These are phyloP conservation scores for Polytrichum formosum DNA, from an alignment of 225 moss, liverwort and hornwort species.

Conservation along the genomic window DNA sequence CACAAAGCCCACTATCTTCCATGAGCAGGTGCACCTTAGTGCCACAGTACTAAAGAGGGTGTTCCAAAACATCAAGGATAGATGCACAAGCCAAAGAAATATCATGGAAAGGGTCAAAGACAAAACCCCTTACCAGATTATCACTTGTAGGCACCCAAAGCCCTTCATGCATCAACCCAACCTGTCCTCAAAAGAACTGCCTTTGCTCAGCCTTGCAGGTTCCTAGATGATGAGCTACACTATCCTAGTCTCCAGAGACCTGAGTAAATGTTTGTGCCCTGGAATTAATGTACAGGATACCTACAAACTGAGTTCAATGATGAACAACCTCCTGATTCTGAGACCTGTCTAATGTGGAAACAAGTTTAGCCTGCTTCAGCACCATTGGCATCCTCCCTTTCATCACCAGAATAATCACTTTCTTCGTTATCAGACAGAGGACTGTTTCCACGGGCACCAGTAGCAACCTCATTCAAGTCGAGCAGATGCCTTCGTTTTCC, in stretches of 20 bases:
- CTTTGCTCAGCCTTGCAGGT: slow-evolving; percentile 15
- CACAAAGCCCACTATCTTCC: slow-evolving; percentile 15
- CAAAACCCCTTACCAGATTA: slow-evolving; percentile 4
- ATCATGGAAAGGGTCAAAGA: slow-evolving; percentile 5
- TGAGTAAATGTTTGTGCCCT: slow-evolving; percentile 22
- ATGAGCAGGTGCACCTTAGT: slow-evolving; percentile 12
- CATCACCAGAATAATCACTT: slow-evolving; percentile 64
- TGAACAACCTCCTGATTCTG: slow-evolving; percentile 11
- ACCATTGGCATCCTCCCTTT: slow-evolving; percentile 44
- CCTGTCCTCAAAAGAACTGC: slow-evolving; percentile 14
- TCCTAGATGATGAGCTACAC: slow-evolving; percentile 7
- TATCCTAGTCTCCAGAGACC: slow-evolving; percentile 16
- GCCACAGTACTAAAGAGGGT: slow-evolving; percentile 6
- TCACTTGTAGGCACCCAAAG: slow-evolving; percentile 3
- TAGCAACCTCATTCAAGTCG: slow-evolving; percentile 86
- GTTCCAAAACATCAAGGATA: slow-evolving; percentile 19
- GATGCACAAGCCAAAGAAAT: slow-evolving; percentile 12
- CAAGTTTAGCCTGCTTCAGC: slow-evolving; percentile 39
- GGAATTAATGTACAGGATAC: slow-evolving; percentile 31
- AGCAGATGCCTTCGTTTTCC: slow-evolving; percentile 65
- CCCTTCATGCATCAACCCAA: slow-evolving; percentile 11
- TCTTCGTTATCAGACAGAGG: slow-evolving; percentile 54
- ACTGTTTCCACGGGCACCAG: slow-evolving; percentile 53
- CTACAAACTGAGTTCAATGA: slow-evolving; percentile 21
- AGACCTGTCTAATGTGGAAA: slow-evolving; percentile 15